phyloP scores from a whole-genome alignment of 2,329 filamentous ascomycete species.

The Fonsecaea erecta region DNA sequence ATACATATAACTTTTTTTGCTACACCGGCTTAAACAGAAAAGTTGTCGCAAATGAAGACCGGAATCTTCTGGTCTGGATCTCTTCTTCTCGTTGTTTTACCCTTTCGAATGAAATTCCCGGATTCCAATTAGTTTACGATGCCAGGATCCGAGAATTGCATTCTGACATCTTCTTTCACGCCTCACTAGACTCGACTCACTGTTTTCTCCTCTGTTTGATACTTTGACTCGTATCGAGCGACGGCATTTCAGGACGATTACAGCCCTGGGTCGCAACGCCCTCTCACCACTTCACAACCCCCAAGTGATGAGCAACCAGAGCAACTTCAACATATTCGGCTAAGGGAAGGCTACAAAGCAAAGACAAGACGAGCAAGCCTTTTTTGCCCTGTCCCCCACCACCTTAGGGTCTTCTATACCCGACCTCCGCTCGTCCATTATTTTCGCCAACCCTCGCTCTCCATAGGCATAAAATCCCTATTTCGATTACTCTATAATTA shows the following conservation, averaged over 20 bases:
- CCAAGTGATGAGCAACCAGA: background rate
- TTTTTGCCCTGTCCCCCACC: conserved; percentile 3
- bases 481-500: background rate
- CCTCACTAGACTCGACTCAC: background rate
- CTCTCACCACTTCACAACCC: conserved; percentile 3
- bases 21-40: conserved; percentile 3
- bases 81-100: conserved; percentile 15
- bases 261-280: background rate
- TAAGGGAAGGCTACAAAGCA: background rate
- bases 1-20: conserved; percentile 10
- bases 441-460: background rate
- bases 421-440: conserved; percentile 14
- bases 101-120: conserved; percentile 9
- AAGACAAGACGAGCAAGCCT: background rate
- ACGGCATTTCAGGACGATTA: background rate
- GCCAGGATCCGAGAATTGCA: conserved; percentile 1
- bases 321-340: conserved; percentile 3
- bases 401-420: background rate
- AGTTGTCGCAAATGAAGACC: background rate
- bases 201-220: background rate
- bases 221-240: background rate
- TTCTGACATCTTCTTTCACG: background rate
- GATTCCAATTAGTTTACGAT: background rate
- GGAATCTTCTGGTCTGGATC: background rate
- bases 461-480: conserved; percentile 1